These are phyloP conservation scores for Gracilaria domingensis DNA, from an alignment of 23 red algal species.

Conservation along the genomic window DNA sequence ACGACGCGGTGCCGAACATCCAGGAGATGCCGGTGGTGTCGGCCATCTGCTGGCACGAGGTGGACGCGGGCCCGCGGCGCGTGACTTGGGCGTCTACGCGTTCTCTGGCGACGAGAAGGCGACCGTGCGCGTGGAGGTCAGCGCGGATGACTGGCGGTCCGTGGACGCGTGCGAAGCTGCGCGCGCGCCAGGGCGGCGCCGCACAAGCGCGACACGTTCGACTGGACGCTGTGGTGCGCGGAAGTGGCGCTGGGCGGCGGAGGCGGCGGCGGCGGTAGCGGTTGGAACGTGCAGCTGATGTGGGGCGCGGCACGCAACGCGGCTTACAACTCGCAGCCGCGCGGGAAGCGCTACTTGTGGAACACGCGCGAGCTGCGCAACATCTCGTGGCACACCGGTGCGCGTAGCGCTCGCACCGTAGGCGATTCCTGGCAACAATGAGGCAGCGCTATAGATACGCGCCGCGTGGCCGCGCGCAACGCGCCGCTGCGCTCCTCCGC, in stretches of 20 bases:
- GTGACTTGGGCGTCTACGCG: conserved; percentile 72
- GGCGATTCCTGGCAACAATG: too few relatives aligned
- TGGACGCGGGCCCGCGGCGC: background rate
- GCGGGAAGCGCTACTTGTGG: conserved; percentile 63
- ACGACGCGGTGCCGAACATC: conserved; percentile 75
- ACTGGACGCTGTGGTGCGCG: conserved; percentile 83
- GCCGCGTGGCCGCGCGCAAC: too few relatives aligned
- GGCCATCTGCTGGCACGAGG: conserved; percentile 54
- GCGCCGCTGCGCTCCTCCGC: too few relatives aligned
- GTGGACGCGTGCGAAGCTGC: conserved; percentile 70
- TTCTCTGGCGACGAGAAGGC: conserved; percentile 60
- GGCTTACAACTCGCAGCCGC: conserved; percentile 79
- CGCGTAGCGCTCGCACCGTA: too few relatives aligned
- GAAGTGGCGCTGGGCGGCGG: background rate
- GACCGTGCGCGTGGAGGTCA: conserved; percentile 8
- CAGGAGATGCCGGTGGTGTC: conserved; percentile 88
- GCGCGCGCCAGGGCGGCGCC: background rate
- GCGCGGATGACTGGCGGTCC: conserved; percentile 68
- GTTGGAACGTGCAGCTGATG: background rate
- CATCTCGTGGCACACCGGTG: conserved; percentile 87
- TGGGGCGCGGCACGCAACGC: conserved; percentile 79
- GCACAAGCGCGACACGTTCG: conserved; percentile 37
- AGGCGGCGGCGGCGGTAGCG: too few relatives aligned
- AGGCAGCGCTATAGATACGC: too few relatives aligned
- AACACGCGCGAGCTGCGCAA: conserved; percentile 85